Evolutionary conservation across 1,284 basidiomycete species (phyloP).

Genomic region (Fistulinella cinereoalba): DNA sequence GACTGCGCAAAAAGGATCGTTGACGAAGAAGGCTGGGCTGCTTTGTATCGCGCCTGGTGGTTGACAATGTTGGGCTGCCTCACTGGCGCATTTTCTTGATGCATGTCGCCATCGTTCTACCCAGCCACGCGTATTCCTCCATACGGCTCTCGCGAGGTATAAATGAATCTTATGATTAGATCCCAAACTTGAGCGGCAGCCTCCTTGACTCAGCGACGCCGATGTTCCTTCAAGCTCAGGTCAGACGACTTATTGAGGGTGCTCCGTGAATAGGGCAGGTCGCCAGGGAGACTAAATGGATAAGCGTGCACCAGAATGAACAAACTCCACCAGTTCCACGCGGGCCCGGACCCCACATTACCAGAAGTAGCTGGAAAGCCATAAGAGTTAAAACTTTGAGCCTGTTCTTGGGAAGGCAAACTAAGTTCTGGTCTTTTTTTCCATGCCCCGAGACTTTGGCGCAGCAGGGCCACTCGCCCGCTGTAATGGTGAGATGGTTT

Average conservation of each 20-base stretch:
- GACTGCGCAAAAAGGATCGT: slow-evolving; percentile 79
- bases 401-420: not conserved
- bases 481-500: not conserved
- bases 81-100: slow-evolving; percentile 53
- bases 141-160: too few species aligned
- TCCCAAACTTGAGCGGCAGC: too few species aligned
- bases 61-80: slow-evolving; percentile 70
- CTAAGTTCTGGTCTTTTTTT: not conserved
- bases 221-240: too few species aligned
- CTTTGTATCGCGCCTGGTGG: slow-evolving; percentile 88
- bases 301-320: not conserved
- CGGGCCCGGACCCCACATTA: not conserved
- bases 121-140: too few species aligned
- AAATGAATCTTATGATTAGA: too few species aligned
- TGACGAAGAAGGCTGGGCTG: slow-evolving; percentile 78
- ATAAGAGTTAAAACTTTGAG: not conserved
- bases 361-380: not conserved
- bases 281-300: too few species aligned
- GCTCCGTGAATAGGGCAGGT: not conserved
- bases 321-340: not conserved
- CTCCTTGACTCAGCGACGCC: too few species aligned
- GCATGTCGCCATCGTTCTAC: not conserved
- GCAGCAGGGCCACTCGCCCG: not conserved
- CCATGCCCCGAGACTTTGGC: not conserved
- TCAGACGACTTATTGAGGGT: too few species aligned